Base-by-base conservation (phyloP, 2,329 filamentous ascomycete species). In the Fusarium guadeloupense region DNA sequence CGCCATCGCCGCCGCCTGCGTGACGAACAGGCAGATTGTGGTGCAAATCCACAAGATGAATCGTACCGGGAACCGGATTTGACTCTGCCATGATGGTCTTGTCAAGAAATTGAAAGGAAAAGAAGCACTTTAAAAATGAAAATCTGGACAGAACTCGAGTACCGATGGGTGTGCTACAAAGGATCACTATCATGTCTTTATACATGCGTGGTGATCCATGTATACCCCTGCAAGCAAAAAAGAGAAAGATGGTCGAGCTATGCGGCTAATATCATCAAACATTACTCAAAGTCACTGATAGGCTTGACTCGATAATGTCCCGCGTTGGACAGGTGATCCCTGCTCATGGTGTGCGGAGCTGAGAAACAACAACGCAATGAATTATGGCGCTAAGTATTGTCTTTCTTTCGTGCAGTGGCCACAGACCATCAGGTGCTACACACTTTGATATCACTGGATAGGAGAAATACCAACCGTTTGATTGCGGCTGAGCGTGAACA, bases 1-100 rank as follows among this genome's bases (percentile, higher is more conserved):
- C 76, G 26, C 66, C 67, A 9, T 69, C 65, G 33, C 59, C 65
- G n/a, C 55, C 55, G 0, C 46, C 55, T 4, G 73, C 71, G 56
- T 78, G 77, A 7, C 64, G 69, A 37, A 73, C 68, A 2, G 62
- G 67, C 26, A 75, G 59, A 4, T 61, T 72, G 9, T 73, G 72
- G 28, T 77, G 66, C 4, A 78, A 45, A 43, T 80, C 77, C 6
- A 79, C 72, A 9, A 80, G 72, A 51, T 76, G 75, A 28, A 80
- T 74, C 1, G 77, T 80, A 3, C 77, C 77, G 1, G 77, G 77
- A 16, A 78, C 53, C 4, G 43, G 16, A 5, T 41, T 19, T 16
- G 31, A 12, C 9, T 57, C 37, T 5, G 53, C 1, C 50, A 51
- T 51, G 26, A 13, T 33, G 23, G 8, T 6, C 8, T 23, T 34